phyloP scores from a whole-genome alignment of 1,284 basidiomycete genomes.

The Marasmius oreades region DNA sequence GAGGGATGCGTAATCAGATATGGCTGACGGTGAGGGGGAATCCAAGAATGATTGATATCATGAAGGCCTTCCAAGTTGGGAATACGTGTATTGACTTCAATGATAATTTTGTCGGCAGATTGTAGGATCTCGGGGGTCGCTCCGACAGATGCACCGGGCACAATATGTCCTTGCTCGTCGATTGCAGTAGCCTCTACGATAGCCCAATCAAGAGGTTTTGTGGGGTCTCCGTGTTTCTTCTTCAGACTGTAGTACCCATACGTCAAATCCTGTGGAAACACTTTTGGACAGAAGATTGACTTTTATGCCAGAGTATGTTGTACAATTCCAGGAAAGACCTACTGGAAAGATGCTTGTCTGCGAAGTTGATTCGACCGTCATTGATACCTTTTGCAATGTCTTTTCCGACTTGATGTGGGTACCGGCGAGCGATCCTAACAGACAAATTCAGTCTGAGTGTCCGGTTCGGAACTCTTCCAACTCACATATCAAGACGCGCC shows the following conservation, averaged over 20 bases:
- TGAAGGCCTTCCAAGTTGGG: conserved; percentile 45
- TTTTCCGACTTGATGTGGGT: conserved; percentile 51
- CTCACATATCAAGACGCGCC: conserved; percentile 42
- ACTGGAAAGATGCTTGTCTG: conserved; percentile 45
- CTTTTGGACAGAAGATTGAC: conserved; percentile 17
- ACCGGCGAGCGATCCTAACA: conserved; percentile 41
- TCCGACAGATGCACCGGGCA: conserved; percentile 48
- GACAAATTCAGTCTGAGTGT: not conserved
- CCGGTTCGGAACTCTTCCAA: not conserved
- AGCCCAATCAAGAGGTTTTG: conserved; percentile 46
- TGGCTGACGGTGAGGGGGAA: conserved; percentile 45
- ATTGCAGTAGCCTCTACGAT: conserved; percentile 52
- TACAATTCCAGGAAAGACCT: conserved; percentile 9
- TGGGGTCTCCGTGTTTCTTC: conserved; percentile 40
- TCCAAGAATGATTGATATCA: conserved; percentile 45
- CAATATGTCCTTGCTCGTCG: conserved; percentile 46
- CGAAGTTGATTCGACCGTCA: conserved; percentile 40
- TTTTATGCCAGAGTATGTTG: not conserved
- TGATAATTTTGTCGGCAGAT: conserved; percentile 47
- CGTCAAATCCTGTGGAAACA: conserved; percentile 47
- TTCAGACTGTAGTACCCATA: conserved; percentile 46
- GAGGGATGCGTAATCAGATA: conserved; percentile 43
- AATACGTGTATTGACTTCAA: conserved; percentile 47
- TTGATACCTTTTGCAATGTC: conserved; percentile 49
- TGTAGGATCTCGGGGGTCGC: conserved; percentile 50